These are phyloP conservation scores for Euphrasia confusa DNA, from an alignment of 257 asterid species.

Conservation along the genomic window DNA sequence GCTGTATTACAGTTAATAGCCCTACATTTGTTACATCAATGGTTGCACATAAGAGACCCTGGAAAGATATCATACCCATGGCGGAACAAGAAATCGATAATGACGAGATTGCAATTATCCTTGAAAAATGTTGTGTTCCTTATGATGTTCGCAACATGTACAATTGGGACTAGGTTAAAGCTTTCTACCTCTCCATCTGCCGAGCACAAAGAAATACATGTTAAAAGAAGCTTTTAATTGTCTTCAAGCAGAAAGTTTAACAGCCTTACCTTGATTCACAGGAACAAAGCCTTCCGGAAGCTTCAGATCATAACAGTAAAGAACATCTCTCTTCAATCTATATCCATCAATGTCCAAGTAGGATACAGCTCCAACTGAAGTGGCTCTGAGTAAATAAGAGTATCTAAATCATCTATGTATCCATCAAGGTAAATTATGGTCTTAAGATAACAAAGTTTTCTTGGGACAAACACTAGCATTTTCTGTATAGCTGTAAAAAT, in stretches of 20 bases:
- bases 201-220: slow-evolving; percentile 11
- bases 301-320: slow-evolving; percentile 86
- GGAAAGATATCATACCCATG: slow-evolving; percentile 61
- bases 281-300: slow-evolving; percentile 78
- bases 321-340: slow-evolving; percentile 85
- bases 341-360: slow-evolving; percentile 71
- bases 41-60: slow-evolving; percentile 3
- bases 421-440: slow-evolving; percentile 1
- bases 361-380: slow-evolving; percentile 80
- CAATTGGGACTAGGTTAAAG: slow-evolving; percentile 57
- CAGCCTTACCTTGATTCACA: slow-evolving; percentile 56
- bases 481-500: background rate
- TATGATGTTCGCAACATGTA: slow-evolving; percentile 64
- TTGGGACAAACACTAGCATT: background rate
- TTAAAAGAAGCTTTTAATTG: slow-evolving; percentile 11
- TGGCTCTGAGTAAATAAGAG: slow-evolving; percentile 49
- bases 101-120: slow-evolving; percentile 80
- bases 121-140: slow-evolving; percentile 48
- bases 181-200: slow-evolving; percentile 98
- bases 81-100: slow-evolving; percentile 86
- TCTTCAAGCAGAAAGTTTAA: slow-evolving; percentile 1
- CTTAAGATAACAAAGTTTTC: slow-evolving; percentile 16
- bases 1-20: background rate
- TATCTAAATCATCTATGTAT: slow-evolving; percentile 11
- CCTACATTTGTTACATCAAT: slow-evolving; percentile 2